Evolutionary conservation across 2,329 filamentous ascomycete species (phyloP), one percentile per base, ranked within the genome.

Genomic region (Sclerotinia subarctica): DNA sequence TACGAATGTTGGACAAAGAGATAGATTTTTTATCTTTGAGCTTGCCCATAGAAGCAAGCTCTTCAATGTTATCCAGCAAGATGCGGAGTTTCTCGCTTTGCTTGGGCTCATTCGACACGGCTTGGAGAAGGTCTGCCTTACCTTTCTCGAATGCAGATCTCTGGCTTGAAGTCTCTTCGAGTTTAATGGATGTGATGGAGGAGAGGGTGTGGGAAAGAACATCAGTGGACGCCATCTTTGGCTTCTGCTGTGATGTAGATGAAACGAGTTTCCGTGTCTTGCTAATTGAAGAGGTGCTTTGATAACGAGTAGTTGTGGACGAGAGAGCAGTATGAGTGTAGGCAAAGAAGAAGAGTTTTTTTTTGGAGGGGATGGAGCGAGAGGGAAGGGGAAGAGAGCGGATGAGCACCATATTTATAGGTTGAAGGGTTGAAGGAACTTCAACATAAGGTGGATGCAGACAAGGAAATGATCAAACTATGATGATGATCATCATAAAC

Each of bases 131-230:
- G 3, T 78, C 73, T 2, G 75, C 70, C 71, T 86, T 85, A 49
- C 78, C 80, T 49, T 74, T 74, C 66, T 84, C 80, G 71, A 84
- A 87, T 2, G 80, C 76, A 0, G 76, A 75, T 49, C 82, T 82
- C 69, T 85, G 81, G 68, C 82, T 83, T 24, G 81, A 78, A 10
- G 88, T 80, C 72, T 88, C 83, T 21, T 79, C 78, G 68, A 87
- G 82, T 73, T 87, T 88, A 70, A 82, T 84, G 35, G 78, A 76
- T n/a, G 84, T 86, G 73, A 86, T 84, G 49, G 82, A 82, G 58
- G 81, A 80, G 38, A 86, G 80, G 21, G 84, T 85, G 64, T 84
- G 80, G 15, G 84, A 84, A 29, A 85, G 78, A 62, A 79, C 72
- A 35, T 78, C 75, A 24, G 75, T 73, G 58, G 78, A 79, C 59